Evolutionary conservation across 768 basidiomycete species (phyloP).

Genomic region (Auriscalpium vulgare): DNA sequence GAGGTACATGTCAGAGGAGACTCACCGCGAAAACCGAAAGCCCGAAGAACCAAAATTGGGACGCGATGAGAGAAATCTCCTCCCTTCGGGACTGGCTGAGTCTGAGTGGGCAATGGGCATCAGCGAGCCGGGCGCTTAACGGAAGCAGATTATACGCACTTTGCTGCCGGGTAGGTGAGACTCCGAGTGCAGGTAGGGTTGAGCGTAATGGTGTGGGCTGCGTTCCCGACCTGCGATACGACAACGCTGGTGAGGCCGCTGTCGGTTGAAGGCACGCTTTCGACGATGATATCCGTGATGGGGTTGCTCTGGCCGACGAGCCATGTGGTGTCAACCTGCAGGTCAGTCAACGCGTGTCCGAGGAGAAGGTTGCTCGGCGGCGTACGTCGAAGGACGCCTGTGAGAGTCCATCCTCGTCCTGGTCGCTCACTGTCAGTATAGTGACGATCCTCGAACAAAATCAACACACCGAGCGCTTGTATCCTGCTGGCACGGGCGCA

Average conservation of each 20-base stretch:
- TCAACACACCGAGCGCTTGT: no score
- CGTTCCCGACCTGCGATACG: neutral
- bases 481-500: constrained; percentile 16
- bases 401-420: no score
- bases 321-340: neutral
- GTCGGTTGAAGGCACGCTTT: neutral
- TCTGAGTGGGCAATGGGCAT: neutral
- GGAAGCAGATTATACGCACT: neutral
- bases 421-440: no score
- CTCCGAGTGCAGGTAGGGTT: constrained; percentile 3
- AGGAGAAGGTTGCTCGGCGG: no score
- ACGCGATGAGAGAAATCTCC: constrained; percentile 9
- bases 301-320: neutral
- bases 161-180: constrained; percentile 6
- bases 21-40: constrained; percentile 15
- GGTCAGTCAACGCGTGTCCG: neutral
- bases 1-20: neutral
- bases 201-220: neutral
- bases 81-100: constrained; percentile 5
- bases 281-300: neutral
- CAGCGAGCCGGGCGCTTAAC: no score
- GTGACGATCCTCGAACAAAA: no score
- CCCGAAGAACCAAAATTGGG: constrained; percentile 15
- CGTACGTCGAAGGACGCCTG: no score
- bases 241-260: neutral